Conservation (phyloP, 352 stramenopile genomes). For the Phytopythium ostracodes region DNA sequence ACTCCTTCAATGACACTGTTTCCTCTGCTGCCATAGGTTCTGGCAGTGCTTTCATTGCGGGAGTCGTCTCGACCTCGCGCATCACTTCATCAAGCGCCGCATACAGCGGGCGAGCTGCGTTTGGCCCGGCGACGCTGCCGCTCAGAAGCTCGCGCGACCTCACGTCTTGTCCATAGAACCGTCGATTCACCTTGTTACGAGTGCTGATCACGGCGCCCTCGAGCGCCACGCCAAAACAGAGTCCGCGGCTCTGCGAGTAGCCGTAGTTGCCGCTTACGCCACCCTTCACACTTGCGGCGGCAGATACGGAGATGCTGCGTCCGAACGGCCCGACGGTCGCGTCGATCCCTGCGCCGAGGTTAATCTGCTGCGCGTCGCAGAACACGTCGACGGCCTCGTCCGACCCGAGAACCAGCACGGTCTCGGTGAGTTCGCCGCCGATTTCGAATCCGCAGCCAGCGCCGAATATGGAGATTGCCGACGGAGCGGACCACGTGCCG, state of each 20-base stretch:
- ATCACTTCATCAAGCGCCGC: constrained; percentile 50
- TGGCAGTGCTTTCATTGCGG: not conserved
- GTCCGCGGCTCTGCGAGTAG: constrained; percentile 86
- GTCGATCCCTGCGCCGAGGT: constrained; percentile 85
- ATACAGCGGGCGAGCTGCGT: constrained; percentile 43
- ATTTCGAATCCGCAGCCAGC: constrained; percentile 77
- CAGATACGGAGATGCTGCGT: constrained; percentile 45
- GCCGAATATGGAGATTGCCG: constrained; percentile 83
- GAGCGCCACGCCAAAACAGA: constrained; percentile 88
- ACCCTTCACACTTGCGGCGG: constrained; percentile 50
- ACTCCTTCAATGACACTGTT: not conserved
- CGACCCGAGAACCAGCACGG: constrained; percentile 90
- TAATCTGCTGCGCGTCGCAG: constrained; percentile 68
- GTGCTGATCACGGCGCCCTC: constrained; percentile 85
- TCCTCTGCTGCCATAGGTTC: not conserved
- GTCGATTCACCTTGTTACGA: constrained; percentile 85
- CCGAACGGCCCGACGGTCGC: constrained; percentile 83
- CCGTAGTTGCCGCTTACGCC: constrained; percentile 86
- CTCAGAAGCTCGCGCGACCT: constrained; percentile 37
- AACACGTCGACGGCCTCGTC: constrained; percentile 83
- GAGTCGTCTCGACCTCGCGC: constrained; percentile 14
- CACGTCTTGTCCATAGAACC: constrained; percentile 85
- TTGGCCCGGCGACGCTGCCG: constrained; percentile 34
- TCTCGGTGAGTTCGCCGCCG: constrained; percentile 88
- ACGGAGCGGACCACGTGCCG: constrained; percentile 84